A percentile compares a stretch with the other conserved stretches of the same genome.
Conservation (phyloP, 352 stramenopile species). For the Pythium dissotocum region DNA sequence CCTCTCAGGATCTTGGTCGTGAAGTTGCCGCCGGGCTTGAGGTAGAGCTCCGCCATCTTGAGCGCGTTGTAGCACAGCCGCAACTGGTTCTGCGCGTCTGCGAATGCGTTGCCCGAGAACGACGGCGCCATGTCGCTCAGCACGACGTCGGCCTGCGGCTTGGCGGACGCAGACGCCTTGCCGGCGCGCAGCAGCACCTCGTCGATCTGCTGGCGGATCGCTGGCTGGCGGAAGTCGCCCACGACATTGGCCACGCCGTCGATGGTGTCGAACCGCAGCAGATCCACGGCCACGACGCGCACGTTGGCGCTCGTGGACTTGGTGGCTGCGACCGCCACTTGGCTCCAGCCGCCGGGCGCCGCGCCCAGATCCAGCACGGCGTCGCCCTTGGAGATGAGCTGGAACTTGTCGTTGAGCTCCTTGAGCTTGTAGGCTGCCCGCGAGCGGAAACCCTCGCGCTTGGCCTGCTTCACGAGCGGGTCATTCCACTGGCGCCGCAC, state of each 20-base stretch:
- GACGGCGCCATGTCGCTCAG: slow-evolving; percentile 89
- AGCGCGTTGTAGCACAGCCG: slow-evolving; percentile 86
- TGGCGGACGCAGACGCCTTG: slow-evolving; percentile 12
- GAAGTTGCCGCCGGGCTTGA: slow-evolving; percentile 76
- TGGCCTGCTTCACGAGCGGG: slow-evolving; percentile 83
- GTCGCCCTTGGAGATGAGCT: slow-evolving; percentile 65
- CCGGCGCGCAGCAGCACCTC: slow-evolving; percentile 34
- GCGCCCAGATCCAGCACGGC: slow-evolving; percentile 83
- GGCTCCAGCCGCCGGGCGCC: slow-evolving; percentile 83
- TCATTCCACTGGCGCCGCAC: slow-evolving; percentile 85
- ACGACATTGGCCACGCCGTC: slow-evolving; percentile 68
- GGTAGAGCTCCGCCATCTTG: slow-evolving; percentile 81
- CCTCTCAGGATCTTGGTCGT: slow-evolving; percentile 82
- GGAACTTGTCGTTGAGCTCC: slow-evolving; percentile 82
- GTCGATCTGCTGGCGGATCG: slow-evolving; percentile 57
- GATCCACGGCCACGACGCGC: slow-evolving; percentile 75
- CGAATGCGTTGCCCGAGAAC: slow-evolving; percentile 77
- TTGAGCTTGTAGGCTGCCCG: slow-evolving; percentile 82
- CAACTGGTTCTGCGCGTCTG: slow-evolving; percentile 77
- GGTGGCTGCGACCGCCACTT: slow-evolving; percentile 73
- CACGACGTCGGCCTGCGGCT: slow-evolving; percentile 61
- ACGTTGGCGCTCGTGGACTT: slow-evolving; percentile 23
- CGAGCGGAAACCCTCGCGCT: slow-evolving; percentile 78
- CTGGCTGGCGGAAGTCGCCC: slow-evolving; percentile 78
- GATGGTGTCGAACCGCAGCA: slow-evolving; percentile 70